phyloP scores from a whole-genome alignment of 1,139 yeast species.

The Saccharomyces pastorianus region DNA sequence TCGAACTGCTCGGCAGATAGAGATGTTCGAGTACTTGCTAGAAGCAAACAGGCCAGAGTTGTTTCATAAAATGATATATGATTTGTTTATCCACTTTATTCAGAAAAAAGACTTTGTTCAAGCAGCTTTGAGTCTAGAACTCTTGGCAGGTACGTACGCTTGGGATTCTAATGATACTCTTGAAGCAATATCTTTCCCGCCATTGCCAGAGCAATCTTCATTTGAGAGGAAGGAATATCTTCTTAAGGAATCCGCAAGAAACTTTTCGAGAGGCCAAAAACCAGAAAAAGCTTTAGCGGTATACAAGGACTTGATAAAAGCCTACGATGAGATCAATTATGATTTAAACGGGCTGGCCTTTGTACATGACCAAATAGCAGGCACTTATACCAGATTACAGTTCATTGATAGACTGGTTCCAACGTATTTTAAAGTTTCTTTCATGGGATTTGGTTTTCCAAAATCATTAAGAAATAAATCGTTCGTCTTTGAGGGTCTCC shows the following conservation, averaged over 20 bases:
- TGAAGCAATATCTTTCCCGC: constrained; percentile 56
- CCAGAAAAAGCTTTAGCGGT: constrained; percentile 71
- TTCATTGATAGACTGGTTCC: constrained; percentile 67
- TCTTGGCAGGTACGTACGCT: constrained; percentile 66
- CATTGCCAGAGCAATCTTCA: constrained; percentile 68
- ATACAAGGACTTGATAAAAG: constrained; percentile 68
- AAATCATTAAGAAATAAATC: constrained; percentile 63
- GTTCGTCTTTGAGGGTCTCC: constrained; percentile 77
- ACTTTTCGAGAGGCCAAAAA: constrained; percentile 64
- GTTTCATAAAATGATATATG: constrained; percentile 68
- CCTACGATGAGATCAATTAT: constrained; percentile 65
- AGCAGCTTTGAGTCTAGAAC: constrained; percentile 74
- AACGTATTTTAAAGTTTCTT: constrained; percentile 71
- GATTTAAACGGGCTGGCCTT: constrained; percentile 71
- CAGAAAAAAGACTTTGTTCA: constrained; percentile 60
- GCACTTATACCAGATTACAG: constrained; percentile 60
- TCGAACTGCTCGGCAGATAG: constrained; percentile 70
- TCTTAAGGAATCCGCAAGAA: constrained; percentile 62
- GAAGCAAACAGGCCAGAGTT: constrained; percentile 75
- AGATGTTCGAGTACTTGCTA: constrained; percentile 68
- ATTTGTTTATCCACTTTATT: constrained; percentile 61
- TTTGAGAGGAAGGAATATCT: constrained; percentile 76
- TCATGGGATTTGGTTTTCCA: constrained; percentile 83
- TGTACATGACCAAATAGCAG: constrained; percentile 63
- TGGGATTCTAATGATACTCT: constrained; percentile 62